Conservation (phyloP, 345 rosid genomes). For the Gossypium sturtianum region DNA sequence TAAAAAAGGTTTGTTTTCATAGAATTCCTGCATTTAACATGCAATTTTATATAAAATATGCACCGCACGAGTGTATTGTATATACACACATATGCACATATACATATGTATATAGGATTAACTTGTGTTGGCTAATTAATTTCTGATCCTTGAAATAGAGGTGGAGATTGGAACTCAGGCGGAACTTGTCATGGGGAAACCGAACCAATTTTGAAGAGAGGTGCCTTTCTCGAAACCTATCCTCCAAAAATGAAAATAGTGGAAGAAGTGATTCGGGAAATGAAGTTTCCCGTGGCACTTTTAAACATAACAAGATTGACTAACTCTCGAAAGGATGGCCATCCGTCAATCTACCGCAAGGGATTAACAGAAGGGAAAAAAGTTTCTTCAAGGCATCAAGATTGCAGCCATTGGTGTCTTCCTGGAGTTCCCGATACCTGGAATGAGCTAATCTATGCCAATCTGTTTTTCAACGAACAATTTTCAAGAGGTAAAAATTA, state of each 20-base stretch:
- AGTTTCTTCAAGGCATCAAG: constrained; percentile 49
- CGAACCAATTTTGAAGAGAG: constrained; percentile 48
- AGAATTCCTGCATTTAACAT: neutral
- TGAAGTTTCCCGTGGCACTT: constrained; percentile 54
- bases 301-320: constrained; percentile 79
- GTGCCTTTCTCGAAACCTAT: constrained; percentile 54
- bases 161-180: constrained; percentile 97
- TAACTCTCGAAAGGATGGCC: constrained; percentile 90
- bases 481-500: constrained; percentile 12
- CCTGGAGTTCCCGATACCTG: constrained; percentile 92
- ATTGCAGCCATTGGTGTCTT: constrained; percentile 98
- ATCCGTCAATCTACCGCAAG: constrained; percentile 80
- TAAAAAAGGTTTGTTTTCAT: neutral
- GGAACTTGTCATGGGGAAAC: constrained; percentile 81
- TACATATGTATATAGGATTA: neutral
- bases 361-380: constrained; percentile 29
- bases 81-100: neutral
- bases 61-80: neutral
- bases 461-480: constrained; percentile 36
- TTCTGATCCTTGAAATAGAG: constrained; percentile 39
- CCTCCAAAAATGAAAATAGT: constrained; percentile 87
- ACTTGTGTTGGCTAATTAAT: neutral
- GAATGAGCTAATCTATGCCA: constrained; percentile 85
- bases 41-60: neutral
- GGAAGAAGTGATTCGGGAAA: constrained; percentile 63